Percentiles rank a stretch among this genome's conserved stretches.
Evolutionary conservation across 768 basidiomycete genomes (phyloP).

Genomic region (Epithele typhae): DNA sequence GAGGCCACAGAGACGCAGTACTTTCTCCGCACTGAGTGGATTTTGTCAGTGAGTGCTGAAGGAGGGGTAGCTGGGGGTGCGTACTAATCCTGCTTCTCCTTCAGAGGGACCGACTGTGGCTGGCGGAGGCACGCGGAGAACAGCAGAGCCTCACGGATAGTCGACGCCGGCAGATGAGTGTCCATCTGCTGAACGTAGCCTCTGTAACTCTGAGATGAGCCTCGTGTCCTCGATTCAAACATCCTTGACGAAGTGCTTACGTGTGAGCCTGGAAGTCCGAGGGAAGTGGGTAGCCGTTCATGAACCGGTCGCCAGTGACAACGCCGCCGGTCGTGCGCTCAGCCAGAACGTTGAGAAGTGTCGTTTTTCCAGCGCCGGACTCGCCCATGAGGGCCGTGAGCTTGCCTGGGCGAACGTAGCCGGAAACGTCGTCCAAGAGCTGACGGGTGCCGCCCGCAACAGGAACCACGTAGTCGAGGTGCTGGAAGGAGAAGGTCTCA

Average conservation of each 20-base stretch:
- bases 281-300: constrained; percentile 42
- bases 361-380: constrained; percentile 52
- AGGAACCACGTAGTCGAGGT: constrained; percentile 62
- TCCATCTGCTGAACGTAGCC: constrained; percentile 89
- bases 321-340: constrained; percentile 35
- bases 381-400: constrained; percentile 76
- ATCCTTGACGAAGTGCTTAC: constrained; percentile 21
- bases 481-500: constrained; percentile 79
- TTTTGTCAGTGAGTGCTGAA: no score
- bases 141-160: constrained; percentile 75
- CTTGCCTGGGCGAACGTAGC: constrained; percentile 78
- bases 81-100: constrained; percentile 70
- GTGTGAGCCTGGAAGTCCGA: constrained; percentile 55
- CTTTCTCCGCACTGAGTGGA: constrained; percentile 39
- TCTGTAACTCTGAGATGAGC: constrained; percentile 55
- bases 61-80: no score
- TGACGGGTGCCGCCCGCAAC: constrained; percentile 41
- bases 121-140: constrained; percentile 82
- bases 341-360: constrained; percentile 44
- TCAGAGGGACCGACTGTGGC: constrained; percentile 55
- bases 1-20: constrained; percentile 59
- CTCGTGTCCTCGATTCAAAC: constrained; percentile 85
- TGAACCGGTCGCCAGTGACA: constrained; percentile 38
- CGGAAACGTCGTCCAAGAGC: constrained; percentile 70
- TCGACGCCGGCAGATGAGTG: constrained; percentile 68